Percentiles rank a stretch among this genome's conserved stretches.
Evolutionary conservation across 2,329 filamentous ascomycete genomes (phyloP).

Genomic region (Penicillium sp.): DNA sequence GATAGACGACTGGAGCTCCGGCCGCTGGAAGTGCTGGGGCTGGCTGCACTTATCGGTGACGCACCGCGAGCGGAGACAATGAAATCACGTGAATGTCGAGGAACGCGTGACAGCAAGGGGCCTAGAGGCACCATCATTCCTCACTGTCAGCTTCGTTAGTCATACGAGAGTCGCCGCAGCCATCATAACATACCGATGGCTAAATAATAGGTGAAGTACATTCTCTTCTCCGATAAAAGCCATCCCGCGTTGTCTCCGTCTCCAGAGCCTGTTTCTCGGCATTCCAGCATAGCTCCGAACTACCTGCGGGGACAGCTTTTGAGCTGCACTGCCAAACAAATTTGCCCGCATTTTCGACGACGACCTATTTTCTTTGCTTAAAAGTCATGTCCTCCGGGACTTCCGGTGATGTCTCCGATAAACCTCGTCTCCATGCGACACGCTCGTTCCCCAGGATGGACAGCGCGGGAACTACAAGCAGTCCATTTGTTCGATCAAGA

Average conservation of each 20-base stretch:
- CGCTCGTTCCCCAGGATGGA: slow-evolving; percentile 43
- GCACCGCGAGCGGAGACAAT: slow-evolving; percentile 9
- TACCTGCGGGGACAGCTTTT: slow-evolving; percentile 16
- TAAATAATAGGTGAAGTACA: not conserved
- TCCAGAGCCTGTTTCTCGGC: not conserved
- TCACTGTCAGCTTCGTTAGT: not conserved
- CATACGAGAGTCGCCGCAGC: not conserved
- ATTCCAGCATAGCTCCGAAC: slow-evolving; percentile 6
- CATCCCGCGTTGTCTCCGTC: not conserved
- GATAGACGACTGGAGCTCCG: not conserved
- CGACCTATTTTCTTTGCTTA: not conserved
- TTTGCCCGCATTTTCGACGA: not conserved
- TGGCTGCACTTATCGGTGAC: slow-evolving; percentile 14
- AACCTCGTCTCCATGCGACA: slow-evolving; percentile 32
- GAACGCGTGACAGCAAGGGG: slow-evolving; percentile 7
- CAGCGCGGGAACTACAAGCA: slow-evolving; percentile 23
- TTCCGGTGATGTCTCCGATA: slow-evolving; percentile 29
- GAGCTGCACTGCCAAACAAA: slow-evolving; percentile 1
- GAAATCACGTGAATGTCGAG: slow-evolving; percentile 4
- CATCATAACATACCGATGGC: not conserved
- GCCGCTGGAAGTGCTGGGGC: not conserved
- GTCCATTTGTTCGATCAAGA: slow-evolving; percentile 30
- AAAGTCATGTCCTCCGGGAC: slow-evolving; percentile 32
- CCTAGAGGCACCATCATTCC: slow-evolving; percentile 1
- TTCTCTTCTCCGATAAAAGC: not conserved